Base-by-base conservation (phyloP, 108 stramenopile genomes). In the Fragilaria crotonensis region DNA sequence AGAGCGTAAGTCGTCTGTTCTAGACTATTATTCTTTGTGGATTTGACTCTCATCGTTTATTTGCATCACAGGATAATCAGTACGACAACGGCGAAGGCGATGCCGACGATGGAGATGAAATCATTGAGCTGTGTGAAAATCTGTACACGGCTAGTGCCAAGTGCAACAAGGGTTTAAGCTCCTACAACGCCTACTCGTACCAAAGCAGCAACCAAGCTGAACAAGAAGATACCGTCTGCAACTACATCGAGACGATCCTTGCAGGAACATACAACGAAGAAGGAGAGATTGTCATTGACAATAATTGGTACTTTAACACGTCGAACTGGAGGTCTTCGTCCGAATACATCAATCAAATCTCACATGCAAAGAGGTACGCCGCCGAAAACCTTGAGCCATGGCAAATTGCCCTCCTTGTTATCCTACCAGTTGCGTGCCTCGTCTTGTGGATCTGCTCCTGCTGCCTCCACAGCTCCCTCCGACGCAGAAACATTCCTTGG, bases 111-210 rank as follows among this genome's bases (percentile, higher is more conserved):
- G 62, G 9, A 7, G 51, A 66, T 29, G 57, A 52, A 20, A 52
- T 71, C 30, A 71, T 45, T 45, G 61, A 72, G 47, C 29, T 83
- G 4, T 83, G 81, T 63, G 62, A 62, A 29, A 47, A 53, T 22
- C 72, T 83, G 23, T 83, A 79, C 45, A 49, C 67, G 23, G 11
- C 36, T 2, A 51, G 76, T 19, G 75, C 66, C 7, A 80, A 78
- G 44, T 84, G 83, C 66, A 76, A 84, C 72, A 66, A 72, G 56
- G 63, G 78, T 27, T 53, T 70, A 1, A 51, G 21, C 14, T 19
- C 53, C 47, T 25, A 27, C n/a, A 14, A 25, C 19, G 9, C 5
- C 26, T 21, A 30, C 28, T 54, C 14, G 9, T 30, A 54, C 29
- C 9, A 21, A 54, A 30, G 53, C 9, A 21, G 14, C 22, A 22